These are phyloP conservation scores for Apiospora saccharicola DNA, from an alignment of 2,329 filamentous ascomycete species.

Conservation along the genomic window DNA sequence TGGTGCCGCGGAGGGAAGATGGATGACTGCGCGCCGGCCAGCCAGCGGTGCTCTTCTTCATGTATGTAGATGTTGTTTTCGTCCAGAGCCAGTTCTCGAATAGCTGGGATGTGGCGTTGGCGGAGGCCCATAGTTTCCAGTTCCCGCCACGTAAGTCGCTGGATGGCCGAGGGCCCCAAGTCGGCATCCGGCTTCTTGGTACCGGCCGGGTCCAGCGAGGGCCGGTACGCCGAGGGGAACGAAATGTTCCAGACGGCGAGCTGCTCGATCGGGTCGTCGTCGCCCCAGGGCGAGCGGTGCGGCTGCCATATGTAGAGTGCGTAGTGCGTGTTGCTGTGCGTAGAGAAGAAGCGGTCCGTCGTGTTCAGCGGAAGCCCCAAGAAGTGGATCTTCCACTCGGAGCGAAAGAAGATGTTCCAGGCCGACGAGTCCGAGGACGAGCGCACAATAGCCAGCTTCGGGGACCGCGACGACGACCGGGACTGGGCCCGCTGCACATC, in stretches of 20 bases:
- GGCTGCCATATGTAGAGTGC: slow-evolving; percentile 69
- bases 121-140: slow-evolving; percentile 61
- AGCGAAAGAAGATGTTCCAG: slow-evolving; percentile 59
- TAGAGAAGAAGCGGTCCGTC: slow-evolving; percentile 68
- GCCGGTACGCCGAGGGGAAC: slow-evolving; percentile 53
- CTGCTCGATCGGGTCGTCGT: slow-evolving; percentile 64
- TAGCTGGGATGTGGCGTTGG: slow-evolving; percentile 57
- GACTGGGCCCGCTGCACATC: slow-evolving; percentile 48
- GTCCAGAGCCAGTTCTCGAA: slow-evolving; percentile 61
- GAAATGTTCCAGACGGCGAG: slow-evolving; percentile 68
- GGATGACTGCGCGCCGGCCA: slow-evolving; percentile 53
- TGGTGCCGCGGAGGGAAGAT: slow-evolving; percentile 51
- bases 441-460: slow-evolving; percentile 25
- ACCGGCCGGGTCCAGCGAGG: slow-evolving; percentile 57
- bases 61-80: slow-evolving; percentile 59
- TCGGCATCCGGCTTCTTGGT: slow-evolving; percentile 43
- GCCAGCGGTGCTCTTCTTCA: slow-evolving; percentile 62
- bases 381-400: slow-evolving; percentile 68
- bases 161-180: slow-evolving; percentile 53
- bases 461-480: slow-evolving; percentile 28
- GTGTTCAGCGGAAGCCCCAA: slow-evolving; percentile 61
- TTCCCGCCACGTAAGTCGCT: slow-evolving; percentile 57
- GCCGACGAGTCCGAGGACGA: slow-evolving; percentile 29
- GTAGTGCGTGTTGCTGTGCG: slow-evolving; percentile 66
- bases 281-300: slow-evolving; percentile 61